Evolutionary conservation across 2,329 filamentous ascomycete genomes (phyloP).

Genomic region (Monilinia fructigena): DNA sequence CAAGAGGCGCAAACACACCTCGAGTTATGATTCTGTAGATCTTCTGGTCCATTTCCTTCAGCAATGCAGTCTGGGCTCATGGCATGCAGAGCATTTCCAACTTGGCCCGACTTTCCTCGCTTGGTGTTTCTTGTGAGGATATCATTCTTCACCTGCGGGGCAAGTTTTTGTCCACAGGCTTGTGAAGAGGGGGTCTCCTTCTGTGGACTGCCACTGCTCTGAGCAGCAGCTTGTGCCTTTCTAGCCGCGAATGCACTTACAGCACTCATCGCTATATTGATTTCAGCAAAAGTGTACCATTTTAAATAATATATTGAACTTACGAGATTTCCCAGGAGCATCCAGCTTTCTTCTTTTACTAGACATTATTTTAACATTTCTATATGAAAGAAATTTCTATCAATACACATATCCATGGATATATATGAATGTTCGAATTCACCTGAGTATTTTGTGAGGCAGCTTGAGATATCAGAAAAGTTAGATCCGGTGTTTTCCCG

Average conservation of each 20-base stretch:
- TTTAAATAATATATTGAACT: constrained; percentile 27
- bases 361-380: constrained; percentile 7
- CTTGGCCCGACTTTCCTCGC: neutral
- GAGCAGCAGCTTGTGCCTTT: constrained; percentile 29
- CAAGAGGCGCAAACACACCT: constrained; percentile 10
- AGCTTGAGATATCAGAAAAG: constrained; percentile 25
- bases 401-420: neutral
- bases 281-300: constrained; percentile 19
- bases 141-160: neutral
- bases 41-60: neutral
- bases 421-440: neutral
- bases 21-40: neutral
- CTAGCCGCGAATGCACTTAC: constrained; percentile 38
- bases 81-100: neutral
- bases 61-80: constrained; percentile 8
- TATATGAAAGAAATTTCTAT: neutral
- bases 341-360: constrained; percentile 47
- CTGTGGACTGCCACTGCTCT: neutral
- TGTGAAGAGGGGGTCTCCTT: neutral
- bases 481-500: constrained; percentile 25
- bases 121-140: neutral
- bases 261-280: constrained; percentile 31
- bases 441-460: neutral
- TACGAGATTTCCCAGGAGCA: constrained; percentile 41
- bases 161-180: neutral